Evolutionary conservation across 495 filamentous ascomycete species (phyloP), one percentile per base, ranked within the genome.

Genomic region (Hypomontagnella monticulosa): DNA sequence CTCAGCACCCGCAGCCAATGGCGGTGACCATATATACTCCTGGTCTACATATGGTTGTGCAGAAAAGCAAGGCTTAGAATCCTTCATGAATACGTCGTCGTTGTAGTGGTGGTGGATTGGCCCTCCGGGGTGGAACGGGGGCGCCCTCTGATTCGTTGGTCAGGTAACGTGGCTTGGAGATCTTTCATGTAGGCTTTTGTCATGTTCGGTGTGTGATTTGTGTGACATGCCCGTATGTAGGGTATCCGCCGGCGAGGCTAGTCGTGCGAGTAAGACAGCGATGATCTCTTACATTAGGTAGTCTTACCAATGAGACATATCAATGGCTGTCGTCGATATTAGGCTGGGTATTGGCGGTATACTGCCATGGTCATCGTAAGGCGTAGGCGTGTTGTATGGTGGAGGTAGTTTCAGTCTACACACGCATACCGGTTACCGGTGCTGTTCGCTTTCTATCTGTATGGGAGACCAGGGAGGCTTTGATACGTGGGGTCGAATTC

Each of bases 51-150:
- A 18, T 30, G 32, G 58, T 54, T 15, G 48, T 59, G 46, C 47
- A 69, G 66, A 40, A 44, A 27, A 12, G 58, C 65, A 62, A 67
- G 56, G 56, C 60, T 48, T 27, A 38, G 40, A 51, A 69, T 69
- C 66, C 66, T 64, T 69, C 60, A 23, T n/a, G 51, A 53, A 47
- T 44, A 57, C 27, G 42, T 52, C 19, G 59, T 61, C 15, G 55
- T 52, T 15, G 50, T 43, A 61, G 38, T 53, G 50, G 51, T 58
- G 60, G 65, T 68, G 54, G 57, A 49, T 27, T 54, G 41, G 42
- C 33, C 27, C 53, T 59, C 46, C 20, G 66, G 20, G 49, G 55
- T 69, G 50, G 64, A 56, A 69, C 55, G 41, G 33, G 27, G 36
- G 11, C 48, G 43, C 47, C 38, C 57, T 38, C 38, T 55, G n/a